phyloP scores from a whole-genome alignment of 257 asterid species.

The Solanum virginianum region DNA sequence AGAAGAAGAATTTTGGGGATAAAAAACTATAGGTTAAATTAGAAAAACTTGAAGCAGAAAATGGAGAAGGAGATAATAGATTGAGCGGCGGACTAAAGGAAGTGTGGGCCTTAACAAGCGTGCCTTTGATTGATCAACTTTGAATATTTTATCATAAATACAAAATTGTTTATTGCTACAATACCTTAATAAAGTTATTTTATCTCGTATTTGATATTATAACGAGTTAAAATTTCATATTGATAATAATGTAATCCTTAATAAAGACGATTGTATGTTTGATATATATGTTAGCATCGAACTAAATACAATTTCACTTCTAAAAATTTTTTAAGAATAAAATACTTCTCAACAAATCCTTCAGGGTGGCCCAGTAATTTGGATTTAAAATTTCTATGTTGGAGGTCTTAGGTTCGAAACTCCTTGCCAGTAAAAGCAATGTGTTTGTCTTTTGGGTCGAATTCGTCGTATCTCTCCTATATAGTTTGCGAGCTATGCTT shows the following conservation, averaged over 20 bases:
- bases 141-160: background rate
- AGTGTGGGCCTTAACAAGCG: background rate
- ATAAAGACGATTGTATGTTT: background rate
- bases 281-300: background rate
- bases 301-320: background rate
- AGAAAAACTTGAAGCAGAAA: background rate
- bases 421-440: too few relatives aligned
- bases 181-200: background rate
- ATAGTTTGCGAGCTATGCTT: too few relatives aligned
- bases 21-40: background rate
- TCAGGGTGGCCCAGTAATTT: too few relatives aligned
- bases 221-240: background rate
- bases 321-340: fast-evolving
- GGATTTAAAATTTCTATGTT: too few relatives aligned
- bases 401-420: too few relatives aligned
- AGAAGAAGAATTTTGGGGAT: background rate
- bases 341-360: background rate
- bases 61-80: background rate
- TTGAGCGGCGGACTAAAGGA: background rate
- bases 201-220: background rate
- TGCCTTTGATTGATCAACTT: background rate
- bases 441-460: too few relatives aligned
- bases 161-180: background rate
- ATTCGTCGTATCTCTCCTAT: too few relatives aligned
- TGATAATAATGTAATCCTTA: background rate